These are phyloP conservation scores for Fraxinus albicans DNA, from an alignment of 305 asterid species.

Conservation along the genomic window DNA sequence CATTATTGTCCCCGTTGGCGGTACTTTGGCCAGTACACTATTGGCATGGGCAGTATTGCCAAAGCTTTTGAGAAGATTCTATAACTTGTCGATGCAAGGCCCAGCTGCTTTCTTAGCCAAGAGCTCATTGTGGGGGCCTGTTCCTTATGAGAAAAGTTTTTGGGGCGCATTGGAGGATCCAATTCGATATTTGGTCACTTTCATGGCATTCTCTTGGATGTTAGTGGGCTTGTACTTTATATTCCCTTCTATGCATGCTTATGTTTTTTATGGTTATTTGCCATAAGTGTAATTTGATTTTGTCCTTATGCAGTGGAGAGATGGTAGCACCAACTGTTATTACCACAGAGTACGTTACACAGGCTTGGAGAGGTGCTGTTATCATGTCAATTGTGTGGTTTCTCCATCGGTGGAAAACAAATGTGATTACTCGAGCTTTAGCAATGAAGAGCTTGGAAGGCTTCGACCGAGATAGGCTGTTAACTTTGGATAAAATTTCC, in stretches of 20 bases:
- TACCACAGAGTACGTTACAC: slow-evolving; percentile 54
- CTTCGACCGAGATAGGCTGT: slow-evolving; percentile 54
- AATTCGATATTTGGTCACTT: slow-evolving; percentile 61
- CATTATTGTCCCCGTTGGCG: slow-evolving; percentile 76
- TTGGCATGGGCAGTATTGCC: slow-evolving; percentile 88
- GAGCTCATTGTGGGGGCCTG: slow-evolving; percentile 66
- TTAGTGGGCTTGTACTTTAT: slow-evolving; percentile 32
- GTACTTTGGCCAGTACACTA: slow-evolving; percentile 64
- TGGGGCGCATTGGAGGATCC: slow-evolving; percentile 96
- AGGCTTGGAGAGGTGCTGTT: slow-evolving; percentile 78
- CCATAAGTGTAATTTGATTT: slow-evolving; percentile 15
- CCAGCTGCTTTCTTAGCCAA: slow-evolving; percentile 58
- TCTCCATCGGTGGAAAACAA: slow-evolving; percentile 80
- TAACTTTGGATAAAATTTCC: slow-evolving; percentile 66
- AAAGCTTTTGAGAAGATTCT: slow-evolving; percentile 62
- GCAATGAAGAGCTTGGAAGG: slow-evolving; percentile 45
- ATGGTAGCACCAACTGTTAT: slow-evolving; percentile 80
- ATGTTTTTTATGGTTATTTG: neutral
- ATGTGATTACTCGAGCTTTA: slow-evolving; percentile 65
- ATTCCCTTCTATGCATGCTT: neutral
- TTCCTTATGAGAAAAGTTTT: slow-evolving; percentile 81
- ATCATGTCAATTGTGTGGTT: slow-evolving; percentile 83
- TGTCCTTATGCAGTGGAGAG: slow-evolving; percentile 48
- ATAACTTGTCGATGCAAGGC: slow-evolving; percentile 63
- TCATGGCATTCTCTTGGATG: slow-evolving; percentile 79